phyloP scores from a whole-genome alignment of 2,329 filamentous ascomycete species.

The Cladosporium colombiae region DNA sequence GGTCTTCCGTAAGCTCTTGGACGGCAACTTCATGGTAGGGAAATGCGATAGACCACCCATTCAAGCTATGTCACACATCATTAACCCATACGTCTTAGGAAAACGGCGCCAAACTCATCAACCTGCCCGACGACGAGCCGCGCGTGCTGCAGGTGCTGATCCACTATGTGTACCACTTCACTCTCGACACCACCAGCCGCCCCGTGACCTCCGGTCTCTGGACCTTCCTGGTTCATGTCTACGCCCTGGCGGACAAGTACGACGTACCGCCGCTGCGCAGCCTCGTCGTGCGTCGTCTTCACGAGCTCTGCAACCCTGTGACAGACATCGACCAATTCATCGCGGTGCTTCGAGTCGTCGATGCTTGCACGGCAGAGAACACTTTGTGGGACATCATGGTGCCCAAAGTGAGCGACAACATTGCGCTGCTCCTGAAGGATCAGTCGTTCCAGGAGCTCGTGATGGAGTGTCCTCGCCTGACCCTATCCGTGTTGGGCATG shows the following conservation, averaged over 20 bases:
- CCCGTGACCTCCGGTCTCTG: neutral
- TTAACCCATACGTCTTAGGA: constrained; percentile 43
- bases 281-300: constrained; percentile 18
- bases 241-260: constrained; percentile 43
- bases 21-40: constrained; percentile 29
- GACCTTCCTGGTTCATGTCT: constrained; percentile 38
- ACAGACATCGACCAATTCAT: constrained; percentile 17
- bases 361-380: constrained; percentile 20
- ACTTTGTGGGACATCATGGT: constrained; percentile 25
- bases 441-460: constrained; percentile 9
- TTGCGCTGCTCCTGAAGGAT: constrained; percentile 17
- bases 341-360: constrained; percentile 22
- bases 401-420: constrained; percentile 22
- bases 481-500: neutral
- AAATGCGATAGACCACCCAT: constrained; percentile 26
- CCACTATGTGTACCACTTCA: constrained; percentile 28
- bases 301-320: constrained; percentile 12
- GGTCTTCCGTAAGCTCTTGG: constrained; percentile 45
- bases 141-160: constrained; percentile 49
- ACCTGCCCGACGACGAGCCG: constrained; percentile 60
- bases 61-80: constrained; percentile 35
- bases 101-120: constrained; percentile 41
- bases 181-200: neutral
- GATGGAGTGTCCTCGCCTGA: neutral
- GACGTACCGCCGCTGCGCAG: constrained; percentile 35